Conservation (phyloP, 345 rosid genomes). For the Hypericum androsaemum region DNA sequence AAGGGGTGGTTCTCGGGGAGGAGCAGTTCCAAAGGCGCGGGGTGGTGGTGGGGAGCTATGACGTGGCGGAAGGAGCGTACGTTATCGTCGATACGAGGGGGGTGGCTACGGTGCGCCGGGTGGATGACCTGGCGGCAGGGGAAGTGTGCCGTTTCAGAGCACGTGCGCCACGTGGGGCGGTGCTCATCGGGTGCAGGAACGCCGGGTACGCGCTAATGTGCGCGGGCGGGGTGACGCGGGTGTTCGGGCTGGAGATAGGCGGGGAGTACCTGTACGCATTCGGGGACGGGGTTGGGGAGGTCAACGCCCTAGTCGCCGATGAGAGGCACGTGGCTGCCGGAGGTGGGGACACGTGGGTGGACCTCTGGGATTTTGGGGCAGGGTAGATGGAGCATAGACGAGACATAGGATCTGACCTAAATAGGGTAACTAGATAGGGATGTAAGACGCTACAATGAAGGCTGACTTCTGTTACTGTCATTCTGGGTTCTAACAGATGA, state of each 20-base stretch:
- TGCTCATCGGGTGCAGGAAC: conserved; percentile 54
- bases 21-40: conserved; percentile 28
- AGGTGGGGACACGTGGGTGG: conserved; percentile 33
- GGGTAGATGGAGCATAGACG: conserved; percentile 7
- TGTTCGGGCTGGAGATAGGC: conserved; percentile 42
- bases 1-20: conserved; percentile 29
- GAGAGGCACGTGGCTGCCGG: conserved; percentile 79
- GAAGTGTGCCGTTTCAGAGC: conserved; percentile 43
- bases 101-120: conserved; percentile 44
- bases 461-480: too few species aligned
- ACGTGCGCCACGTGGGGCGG: conserved; percentile 20
- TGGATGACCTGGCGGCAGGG: conserved; percentile 18
- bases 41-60: conserved; percentile 38
- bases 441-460: too few species aligned
- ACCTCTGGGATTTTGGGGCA: conserved; percentile 87
- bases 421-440: too few species aligned
- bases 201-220: conserved; percentile 51
- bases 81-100: conserved; percentile 48
- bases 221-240: conserved; percentile 52
- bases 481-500: too few species aligned
- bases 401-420: too few species aligned
- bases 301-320: conserved; percentile 46
- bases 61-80: conserved; percentile 38
- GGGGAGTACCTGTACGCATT: conserved; percentile 32
- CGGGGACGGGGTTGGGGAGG: conserved; percentile 43